phyloP scores from a whole-genome alignment of 1,139 yeast species.

The Taiozyma onychis region DNA sequence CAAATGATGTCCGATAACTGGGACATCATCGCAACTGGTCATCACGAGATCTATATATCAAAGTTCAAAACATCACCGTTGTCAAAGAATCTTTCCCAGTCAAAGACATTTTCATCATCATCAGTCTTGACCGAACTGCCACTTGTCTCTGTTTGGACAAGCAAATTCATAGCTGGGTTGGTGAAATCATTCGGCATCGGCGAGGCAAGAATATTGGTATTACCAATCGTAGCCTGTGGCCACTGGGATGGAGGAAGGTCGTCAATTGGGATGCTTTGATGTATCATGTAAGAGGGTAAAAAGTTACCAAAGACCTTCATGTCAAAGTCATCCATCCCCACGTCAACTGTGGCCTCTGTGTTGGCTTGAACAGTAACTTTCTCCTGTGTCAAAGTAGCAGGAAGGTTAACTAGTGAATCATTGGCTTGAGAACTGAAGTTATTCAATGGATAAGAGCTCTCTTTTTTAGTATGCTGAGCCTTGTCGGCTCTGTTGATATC shows the following conservation, averaged over 20 bases:
- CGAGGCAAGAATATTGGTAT: neutral
- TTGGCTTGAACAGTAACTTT: conserved; percentile 1
- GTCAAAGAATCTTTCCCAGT: conserved; percentile 15
- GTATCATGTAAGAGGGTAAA: conserved; percentile 72
- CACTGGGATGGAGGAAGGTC: neutral
- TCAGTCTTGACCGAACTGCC: conserved; percentile 5
- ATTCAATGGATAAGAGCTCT: conserved; percentile 6
- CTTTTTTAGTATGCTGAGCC: conserved; percentile 3
- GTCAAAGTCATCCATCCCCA: conserved; percentile 76
- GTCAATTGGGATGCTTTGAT: conserved; percentile 19
- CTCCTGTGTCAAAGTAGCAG: conserved; percentile 8
- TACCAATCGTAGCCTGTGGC: neutral
- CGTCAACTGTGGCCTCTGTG: conserved; percentile 37
- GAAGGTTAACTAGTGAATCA: conserved; percentile 5
- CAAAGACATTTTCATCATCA: conserved; percentile 15
- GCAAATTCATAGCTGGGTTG: neutral
- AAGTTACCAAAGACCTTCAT: conserved; percentile 77
- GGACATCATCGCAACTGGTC: too few species aligned
- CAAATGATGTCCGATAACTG: too few species aligned
- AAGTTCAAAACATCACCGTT: conserved; percentile 8
- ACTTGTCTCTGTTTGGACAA: neutral
- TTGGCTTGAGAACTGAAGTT: conserved; percentile 5
- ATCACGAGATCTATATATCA: neutral
- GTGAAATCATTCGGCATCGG: neutral
- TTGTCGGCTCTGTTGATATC: conserved; percentile 8